phyloP scores from a whole-genome alignment of 495 filamentous ascomycete species.

The Penicillium goetzii region DNA sequence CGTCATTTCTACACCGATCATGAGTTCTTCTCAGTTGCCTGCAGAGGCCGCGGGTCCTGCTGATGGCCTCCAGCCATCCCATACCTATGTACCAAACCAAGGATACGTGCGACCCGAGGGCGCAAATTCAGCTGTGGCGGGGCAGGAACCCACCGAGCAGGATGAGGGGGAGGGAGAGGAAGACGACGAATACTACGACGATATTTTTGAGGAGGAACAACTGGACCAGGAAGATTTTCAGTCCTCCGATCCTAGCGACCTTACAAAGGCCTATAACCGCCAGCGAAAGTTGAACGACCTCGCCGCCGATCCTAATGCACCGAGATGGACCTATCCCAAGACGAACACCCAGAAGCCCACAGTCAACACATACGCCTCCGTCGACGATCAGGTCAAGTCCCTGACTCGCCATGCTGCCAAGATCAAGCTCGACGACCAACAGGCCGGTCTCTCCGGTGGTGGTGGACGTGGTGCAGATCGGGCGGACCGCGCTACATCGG shows the following conservation, averaged over 20 bases:
- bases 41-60: slow-evolving; percentile 38
- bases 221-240: slow-evolving; percentile 62
- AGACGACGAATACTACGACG: slow-evolving; percentile 61
- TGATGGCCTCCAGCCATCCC: slow-evolving; percentile 53
- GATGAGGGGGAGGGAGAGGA: slow-evolving; percentile 43
- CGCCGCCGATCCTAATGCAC: slow-evolving; percentile 57
- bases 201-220: slow-evolving; percentile 56
- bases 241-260: slow-evolving; percentile 64
- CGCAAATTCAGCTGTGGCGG: slow-evolving; percentile 39
- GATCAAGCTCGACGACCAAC: slow-evolving; percentile 75
- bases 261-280: slow-evolving; percentile 91
- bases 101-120: slow-evolving; percentile 51
- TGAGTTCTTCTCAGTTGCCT: slow-evolving; percentile 33
- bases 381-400: slow-evolving; percentile 86
- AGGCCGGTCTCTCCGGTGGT: slow-evolving; percentile 57
- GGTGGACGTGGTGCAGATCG: slow-evolving; percentile 66
- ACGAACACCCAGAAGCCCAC: slow-evolving; percentile 83
- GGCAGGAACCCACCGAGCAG: slow-evolving; percentile 38
- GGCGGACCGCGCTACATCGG: slow-evolving; percentile 87
- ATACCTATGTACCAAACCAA: slow-evolving; percentile 58
- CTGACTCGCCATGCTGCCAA: slow-evolving; percentile 87
- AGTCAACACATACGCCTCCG: slow-evolving; percentile 72
- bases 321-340: slow-evolving; percentile 65
- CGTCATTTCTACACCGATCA: slow-evolving; percentile 20
- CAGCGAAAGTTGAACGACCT: slow-evolving; percentile 66